Percentiles rank a stretch among this genome's conserved stretches.
Conservation (phyloP, 208 protist species). For the Acanthamoeba lenticulata region DNA sequence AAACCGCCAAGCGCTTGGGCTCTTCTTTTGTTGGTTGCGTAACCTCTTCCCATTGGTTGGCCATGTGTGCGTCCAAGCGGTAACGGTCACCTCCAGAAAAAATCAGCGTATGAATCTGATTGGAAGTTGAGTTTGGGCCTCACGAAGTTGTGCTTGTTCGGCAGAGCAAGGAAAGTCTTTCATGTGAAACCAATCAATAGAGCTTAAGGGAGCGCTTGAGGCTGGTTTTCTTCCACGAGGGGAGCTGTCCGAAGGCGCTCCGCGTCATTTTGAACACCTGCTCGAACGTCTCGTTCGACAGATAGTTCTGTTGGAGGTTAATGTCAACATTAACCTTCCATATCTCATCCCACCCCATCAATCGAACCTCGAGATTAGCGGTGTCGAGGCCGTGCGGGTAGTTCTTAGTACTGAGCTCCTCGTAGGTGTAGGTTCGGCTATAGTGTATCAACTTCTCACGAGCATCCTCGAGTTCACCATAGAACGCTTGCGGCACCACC, state of each 20-base stretch:
- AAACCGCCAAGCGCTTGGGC: no score
- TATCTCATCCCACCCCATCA: not conserved
- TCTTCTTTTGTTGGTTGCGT: no score
- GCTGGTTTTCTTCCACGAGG: constrained; percentile 3
- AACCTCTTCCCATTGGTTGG: no score
- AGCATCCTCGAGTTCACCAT: not conserved
- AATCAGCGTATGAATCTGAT: no score
- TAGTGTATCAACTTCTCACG: not conserved
- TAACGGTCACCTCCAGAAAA: no score
- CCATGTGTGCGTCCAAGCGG: no score
- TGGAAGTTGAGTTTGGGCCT: no score
- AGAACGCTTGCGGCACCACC: not conserved
- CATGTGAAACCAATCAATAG: not conserved
- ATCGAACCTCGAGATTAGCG: not conserved
- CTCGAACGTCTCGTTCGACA: constrained; percentile 58
- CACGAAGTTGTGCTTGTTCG: no score
- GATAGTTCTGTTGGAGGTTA: not conserved
- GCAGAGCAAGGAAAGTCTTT: no score
- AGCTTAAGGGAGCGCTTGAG: not conserved
- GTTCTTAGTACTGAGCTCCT: constrained; percentile 5
- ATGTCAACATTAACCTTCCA: not conserved
- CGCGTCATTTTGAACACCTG: not conserved
- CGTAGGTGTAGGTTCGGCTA: not conserved
- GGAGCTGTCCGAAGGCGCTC: not conserved
- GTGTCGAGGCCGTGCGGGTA: constrained; percentile 8